Percentiles rank a stretch among this genome's conserved stretches.
Conservation (phyloP, 805 yeast genomes). For the Kodamaea hsintzibuensis region DNA sequence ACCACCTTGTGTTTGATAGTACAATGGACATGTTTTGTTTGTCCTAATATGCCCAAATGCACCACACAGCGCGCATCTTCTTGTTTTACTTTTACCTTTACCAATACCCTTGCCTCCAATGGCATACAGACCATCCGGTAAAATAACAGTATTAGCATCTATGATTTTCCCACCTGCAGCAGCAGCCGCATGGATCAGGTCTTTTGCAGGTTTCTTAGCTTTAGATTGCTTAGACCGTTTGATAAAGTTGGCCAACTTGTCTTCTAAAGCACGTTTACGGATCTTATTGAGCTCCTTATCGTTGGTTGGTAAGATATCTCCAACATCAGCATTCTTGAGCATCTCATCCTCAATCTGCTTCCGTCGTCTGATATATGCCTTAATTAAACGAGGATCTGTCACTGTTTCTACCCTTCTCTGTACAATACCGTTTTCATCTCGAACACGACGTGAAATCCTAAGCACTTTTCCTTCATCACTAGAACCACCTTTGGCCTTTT, state of each 20-base stretch:
- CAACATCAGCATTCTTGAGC: conserved; percentile 62
- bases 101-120: conserved; percentile 68
- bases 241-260: conserved; percentile 78
- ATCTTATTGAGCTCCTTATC: conserved; percentile 83
- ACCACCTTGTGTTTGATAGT: conserved; percentile 41
- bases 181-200: conserved; percentile 39
- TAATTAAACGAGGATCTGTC: conserved; percentile 83
- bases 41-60: conserved; percentile 94
- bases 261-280: conserved; percentile 74
- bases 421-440: conserved; percentile 82
- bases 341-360: conserved; percentile 60
- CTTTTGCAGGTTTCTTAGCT: conserved; percentile 34
- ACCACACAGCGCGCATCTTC: conserved; percentile 95
- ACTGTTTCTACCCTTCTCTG: conserved; percentile 79
- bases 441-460: conserved; percentile 70
- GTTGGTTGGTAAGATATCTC: conserved; percentile 72
- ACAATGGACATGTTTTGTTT: conserved; percentile 89
- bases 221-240: conserved; percentile 51
- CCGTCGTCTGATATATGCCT: conserved; percentile 75
- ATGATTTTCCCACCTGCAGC: conserved; percentile 45
- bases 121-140: conserved; percentile 46
- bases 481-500: conserved; percentile 29
- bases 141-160: conserved; percentile 43
- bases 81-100: conserved; percentile 67
- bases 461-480: conserved; percentile 27